phyloP scores from a whole-genome alignment of 1,139 yeast genomes.

The Torulaspora globosa region DNA sequence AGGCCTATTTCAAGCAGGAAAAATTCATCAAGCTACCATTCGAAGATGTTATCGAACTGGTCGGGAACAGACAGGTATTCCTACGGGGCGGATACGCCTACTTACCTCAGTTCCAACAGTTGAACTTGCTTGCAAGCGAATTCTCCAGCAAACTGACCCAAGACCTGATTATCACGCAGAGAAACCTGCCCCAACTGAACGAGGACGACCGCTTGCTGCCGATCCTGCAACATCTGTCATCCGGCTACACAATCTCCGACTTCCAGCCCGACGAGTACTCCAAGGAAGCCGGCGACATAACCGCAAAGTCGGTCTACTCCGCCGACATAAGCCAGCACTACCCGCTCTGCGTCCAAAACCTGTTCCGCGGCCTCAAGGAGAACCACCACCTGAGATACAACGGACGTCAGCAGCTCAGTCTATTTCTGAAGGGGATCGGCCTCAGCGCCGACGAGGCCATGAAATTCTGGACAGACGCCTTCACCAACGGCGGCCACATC shows the following conservation, averaged over 20 bases:
- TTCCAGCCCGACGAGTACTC: conserved; percentile 38
- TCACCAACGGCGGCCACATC: conserved; percentile 53
- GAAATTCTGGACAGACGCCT: conserved; percentile 75
- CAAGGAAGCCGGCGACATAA: conserved; percentile 46
- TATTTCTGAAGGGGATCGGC: conserved; percentile 87
- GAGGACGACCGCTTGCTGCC: conserved; percentile 91
- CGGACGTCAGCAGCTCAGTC: conserved; percentile 81
- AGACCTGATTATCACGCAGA: conserved; percentile 65
- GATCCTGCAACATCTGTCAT: conserved; percentile 69
- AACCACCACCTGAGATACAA: conserved; percentile 73
- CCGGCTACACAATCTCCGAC: conserved; percentile 63
- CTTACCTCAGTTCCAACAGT: conserved; percentile 77
- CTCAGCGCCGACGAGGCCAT: conserved; percentile 82
- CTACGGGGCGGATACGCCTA: conserved; percentile 70
- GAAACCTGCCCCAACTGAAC: conserved; percentile 76
- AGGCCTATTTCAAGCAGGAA: conserved; percentile 47
- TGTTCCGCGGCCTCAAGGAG: conserved; percentile 57
- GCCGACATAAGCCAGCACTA: conserved; percentile 57
- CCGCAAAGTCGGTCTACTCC: conserved; percentile 57
- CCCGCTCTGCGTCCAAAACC: conserved; percentile 76
- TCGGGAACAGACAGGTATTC: conserved; percentile 65
- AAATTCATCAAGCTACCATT: conserved; percentile 79
- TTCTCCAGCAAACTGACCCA: conserved; percentile 52
- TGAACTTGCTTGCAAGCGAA: conserved; percentile 59
- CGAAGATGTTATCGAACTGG: conserved; percentile 73